Percentiles rank a stretch among this genome's conserved stretches.
Conservation (phyloP, 768 basidiomycete species). For the Crassisporium funariophilum region DNA sequence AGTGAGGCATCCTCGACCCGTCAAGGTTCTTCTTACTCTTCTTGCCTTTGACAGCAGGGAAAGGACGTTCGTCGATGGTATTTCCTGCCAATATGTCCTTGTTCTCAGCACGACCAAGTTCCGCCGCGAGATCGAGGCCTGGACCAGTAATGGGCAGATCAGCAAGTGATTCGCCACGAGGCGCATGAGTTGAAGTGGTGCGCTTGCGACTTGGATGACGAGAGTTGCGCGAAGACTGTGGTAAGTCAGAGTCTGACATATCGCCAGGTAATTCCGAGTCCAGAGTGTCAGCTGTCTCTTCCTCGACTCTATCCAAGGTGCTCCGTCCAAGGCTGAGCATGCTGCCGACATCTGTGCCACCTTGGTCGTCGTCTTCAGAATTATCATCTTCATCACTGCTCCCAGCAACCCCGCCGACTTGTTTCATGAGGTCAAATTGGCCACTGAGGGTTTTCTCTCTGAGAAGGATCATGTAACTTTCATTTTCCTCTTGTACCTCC, state of each 20-base stretch:
- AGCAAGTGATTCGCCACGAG: conserved; percentile 80
- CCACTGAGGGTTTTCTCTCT: conserved; percentile 91
- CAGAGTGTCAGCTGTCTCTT: conserved; percentile 51
- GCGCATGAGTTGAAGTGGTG: conserved; percentile 54
- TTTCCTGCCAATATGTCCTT: conserved; percentile 73
- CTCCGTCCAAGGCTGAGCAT: conserved; percentile 59
- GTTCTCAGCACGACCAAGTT: conserved; percentile 89
- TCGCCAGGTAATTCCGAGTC: conserved; percentile 38
- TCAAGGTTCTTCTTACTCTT: conserved; percentile 49
- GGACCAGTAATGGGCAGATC: conserved; percentile 87
- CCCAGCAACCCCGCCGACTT: conserved; percentile 56
- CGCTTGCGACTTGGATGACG: conserved; percentile 52
- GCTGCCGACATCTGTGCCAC: conserved; percentile 53
- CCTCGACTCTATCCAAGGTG: conserved; percentile 64
- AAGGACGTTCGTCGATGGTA: conserved; percentile 48
- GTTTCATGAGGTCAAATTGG: conserved; percentile 75
- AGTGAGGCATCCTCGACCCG: conserved; percentile 36
- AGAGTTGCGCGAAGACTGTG: conserved; percentile 37
- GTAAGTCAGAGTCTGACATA: conserved; percentile 36
- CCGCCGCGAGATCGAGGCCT: conserved; percentile 87
- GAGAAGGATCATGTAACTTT: conserved; percentile 93
- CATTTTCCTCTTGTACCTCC: conserved; percentile 92
- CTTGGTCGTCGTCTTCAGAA: conserved; percentile 42
- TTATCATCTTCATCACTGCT: conserved; percentile 39
- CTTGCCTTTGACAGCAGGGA: conserved; percentile 47